Base-by-base conservation (phyloP, 2,329 filamentous ascomycete genomes). In the Verticillium isaacii region DNA sequence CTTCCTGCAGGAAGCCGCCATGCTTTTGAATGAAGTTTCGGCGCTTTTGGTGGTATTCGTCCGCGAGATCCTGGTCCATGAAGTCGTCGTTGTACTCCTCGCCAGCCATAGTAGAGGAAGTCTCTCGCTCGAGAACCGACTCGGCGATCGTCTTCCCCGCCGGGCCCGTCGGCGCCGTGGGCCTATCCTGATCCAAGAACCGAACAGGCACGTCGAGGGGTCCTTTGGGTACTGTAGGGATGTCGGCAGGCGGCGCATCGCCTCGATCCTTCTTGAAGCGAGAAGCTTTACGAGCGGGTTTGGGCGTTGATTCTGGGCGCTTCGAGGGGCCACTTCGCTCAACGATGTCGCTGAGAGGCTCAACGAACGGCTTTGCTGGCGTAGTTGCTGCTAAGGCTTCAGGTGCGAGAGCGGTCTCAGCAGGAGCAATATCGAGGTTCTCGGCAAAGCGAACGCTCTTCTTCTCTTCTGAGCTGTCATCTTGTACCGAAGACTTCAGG, bases 381-480 rank as follows among this genome's bases (percentile, higher is more conserved):
- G 29, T 32, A 11, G 34, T 36, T 11, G 34, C 14, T 32, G 60
- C 39, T 29, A 59, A 11, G 56, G 19, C 64, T 56, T 5, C 32
- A 17, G 56, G 74, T 68, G 39, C 72, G 66, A 57, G 74, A 15
- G 15, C 6, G 29, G 23, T 32, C 25, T 64, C 70, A 56, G 73
- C 76, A 2, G 73, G 73, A 57, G 90, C 88, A 65, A 96, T 87
- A 68, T 95, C 91, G 37, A 96, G 78, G 6, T 82, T 81, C 37
- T 88, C 78, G 2, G 92, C 89, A 74, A 97, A 97, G n/a, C 89
- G 86, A 32, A 97, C 93, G 17, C 85, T 88, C 77, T 95, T 96
- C 71, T 83, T 84, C 55, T 70, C 68, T 32, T 70, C 73, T 7
- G 64, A 64, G 12, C 65, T 58, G 55, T 63, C 60, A 25, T 63